These are phyloP conservation scores for Periconia macrospinosa DNA, from an alignment of 2,329 filamentous ascomycete genomes.

Conservation along the genomic window DNA sequence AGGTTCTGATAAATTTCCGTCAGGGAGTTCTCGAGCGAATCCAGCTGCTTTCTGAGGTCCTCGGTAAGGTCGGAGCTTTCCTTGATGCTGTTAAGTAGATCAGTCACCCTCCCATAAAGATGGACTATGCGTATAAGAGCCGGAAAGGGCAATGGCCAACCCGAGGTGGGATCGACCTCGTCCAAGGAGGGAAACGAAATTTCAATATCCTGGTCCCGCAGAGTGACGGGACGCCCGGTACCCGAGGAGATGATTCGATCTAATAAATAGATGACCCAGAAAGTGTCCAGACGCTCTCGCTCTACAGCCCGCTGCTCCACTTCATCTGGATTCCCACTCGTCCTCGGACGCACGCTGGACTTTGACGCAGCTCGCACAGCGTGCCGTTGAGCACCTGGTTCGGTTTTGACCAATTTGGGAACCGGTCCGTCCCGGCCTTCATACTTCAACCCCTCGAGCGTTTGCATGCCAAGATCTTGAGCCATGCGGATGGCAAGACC, in stretches of 20 bases:
- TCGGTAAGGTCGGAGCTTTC: conserved; percentile 72
- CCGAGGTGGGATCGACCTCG: conserved; percentile 57
- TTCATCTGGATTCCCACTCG: conserved; percentile 37
- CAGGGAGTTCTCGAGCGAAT: conserved; percentile 78
- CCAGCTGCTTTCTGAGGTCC: conserved; percentile 71
- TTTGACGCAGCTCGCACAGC: conserved; percentile 59
- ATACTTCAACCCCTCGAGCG: conserved; percentile 71
- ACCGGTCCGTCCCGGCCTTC: conserved; percentile 59
- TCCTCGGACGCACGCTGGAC: conserved; percentile 42
- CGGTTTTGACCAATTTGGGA: conserved; percentile 56
- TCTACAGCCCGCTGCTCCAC: conserved; percentile 68
- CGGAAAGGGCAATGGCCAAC: conserved; percentile 78
- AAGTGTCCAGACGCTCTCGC: conserved; percentile 80
- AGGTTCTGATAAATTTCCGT: conserved; percentile 75
- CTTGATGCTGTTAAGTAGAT: conserved; percentile 80
- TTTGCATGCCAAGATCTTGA: conserved; percentile 78
- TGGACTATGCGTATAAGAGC: conserved; percentile 82
- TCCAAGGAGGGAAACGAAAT: conserved; percentile 66
- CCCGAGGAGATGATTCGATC: conserved; percentile 87
- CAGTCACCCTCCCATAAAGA: conserved; percentile 81
- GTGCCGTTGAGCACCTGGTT: conserved; percentile 29
- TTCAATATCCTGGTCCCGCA: conserved; percentile 84
- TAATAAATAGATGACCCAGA: conserved; percentile 88
- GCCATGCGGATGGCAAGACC: conserved; percentile 85
- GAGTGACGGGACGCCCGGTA: conserved; percentile 79